Percentiles rank a stretch among this genome's conserved stretches.
Conservation (phyloP, 139 green algal species). For the Haematococcus sp. region DNA sequence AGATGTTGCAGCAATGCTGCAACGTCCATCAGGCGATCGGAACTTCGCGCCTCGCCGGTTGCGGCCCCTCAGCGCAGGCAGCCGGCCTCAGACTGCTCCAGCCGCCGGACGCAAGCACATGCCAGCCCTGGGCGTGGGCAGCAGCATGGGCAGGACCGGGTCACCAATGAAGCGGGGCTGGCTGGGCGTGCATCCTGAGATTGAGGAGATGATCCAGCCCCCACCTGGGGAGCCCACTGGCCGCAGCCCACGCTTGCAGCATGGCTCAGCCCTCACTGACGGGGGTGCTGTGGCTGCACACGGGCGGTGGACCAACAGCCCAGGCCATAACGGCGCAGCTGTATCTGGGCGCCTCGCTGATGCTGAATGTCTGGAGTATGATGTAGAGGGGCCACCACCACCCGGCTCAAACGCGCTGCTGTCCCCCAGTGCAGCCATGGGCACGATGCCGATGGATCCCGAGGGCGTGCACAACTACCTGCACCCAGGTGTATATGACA, state of each 20-base stretch:
- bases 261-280: no score
- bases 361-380: no score
- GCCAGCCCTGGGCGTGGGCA: background rate
- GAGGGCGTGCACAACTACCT: slow-evolving; percentile 44
- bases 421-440: slow-evolving; percentile 1
- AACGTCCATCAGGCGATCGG: background rate
- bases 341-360: no score
- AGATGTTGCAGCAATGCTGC: background rate
- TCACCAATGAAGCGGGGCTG: background rate
- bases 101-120: background rate
- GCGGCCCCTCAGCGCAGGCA: no score
- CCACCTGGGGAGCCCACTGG: background rate
- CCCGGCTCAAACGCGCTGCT: no score
- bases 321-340: no score
- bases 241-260: no score
- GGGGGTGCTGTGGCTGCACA: no score
- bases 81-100: background rate
- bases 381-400: no score
- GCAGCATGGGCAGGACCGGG: background rate
- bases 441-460: slow-evolving; percentile 11
- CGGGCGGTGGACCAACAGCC: no score
- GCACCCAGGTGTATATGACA: slow-evolving; percentile 24
- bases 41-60: no score
- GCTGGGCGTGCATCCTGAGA: slow-evolving; percentile 3
- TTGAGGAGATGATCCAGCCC: slow-evolving; percentile 4